A percentile compares a stretch with the other conserved stretches of the same genome.
Evolutionary conservation across 768 basidiomycete species (phyloP).

Genomic region (Russula earlei): DNA sequence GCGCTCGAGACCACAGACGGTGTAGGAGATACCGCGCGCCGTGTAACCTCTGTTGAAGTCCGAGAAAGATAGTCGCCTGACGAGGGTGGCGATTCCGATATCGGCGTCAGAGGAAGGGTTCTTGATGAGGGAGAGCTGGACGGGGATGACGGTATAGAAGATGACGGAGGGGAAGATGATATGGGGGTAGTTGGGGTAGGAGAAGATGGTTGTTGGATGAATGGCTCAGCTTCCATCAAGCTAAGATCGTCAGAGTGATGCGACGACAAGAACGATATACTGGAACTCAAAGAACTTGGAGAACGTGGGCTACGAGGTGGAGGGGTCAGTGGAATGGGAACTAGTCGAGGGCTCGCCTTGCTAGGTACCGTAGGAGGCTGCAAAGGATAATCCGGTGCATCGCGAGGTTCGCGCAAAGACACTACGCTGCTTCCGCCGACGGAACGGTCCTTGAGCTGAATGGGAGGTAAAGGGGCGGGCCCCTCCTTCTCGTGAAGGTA

Average conservation of each 20-base stretch:
- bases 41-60: slow-evolving; percentile 23
- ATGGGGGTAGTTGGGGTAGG: neutral
- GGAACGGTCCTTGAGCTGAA: slow-evolving; percentile 12
- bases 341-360: slow-evolving; percentile 1
- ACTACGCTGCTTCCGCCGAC: slow-evolving; percentile 28
- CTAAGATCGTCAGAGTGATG: slow-evolving; percentile 68
- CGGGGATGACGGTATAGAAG: slow-evolving; percentile 29
- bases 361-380: neutral
- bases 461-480: neutral
- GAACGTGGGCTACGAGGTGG: slow-evolving; percentile 36
- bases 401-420: slow-evolving; percentile 24
- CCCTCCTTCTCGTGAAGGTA: slow-evolving; percentile 21
- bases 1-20: slow-evolving; percentile 30
- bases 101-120: slow-evolving; percentile 7
- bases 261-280: slow-evolving; percentile 41
- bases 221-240: slow-evolving; percentile 33
- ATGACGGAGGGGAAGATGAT: slow-evolving; percentile 30
- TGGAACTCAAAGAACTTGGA: slow-evolving; percentile 29
- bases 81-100: slow-evolving; percentile 13
- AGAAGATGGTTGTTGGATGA: slow-evolving; percentile 13
- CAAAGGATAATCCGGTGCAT: slow-evolving; percentile 11
- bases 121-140: slow-evolving; percentile 9
- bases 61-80: slow-evolving; percentile 32
- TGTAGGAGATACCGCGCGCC: slow-evolving; percentile 25
- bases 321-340: slow-evolving; percentile 34